These are phyloP conservation scores for Rhododendron simsii DNA, from an alignment of 148 eudicot species.

Conservation along the genomic window DNA sequence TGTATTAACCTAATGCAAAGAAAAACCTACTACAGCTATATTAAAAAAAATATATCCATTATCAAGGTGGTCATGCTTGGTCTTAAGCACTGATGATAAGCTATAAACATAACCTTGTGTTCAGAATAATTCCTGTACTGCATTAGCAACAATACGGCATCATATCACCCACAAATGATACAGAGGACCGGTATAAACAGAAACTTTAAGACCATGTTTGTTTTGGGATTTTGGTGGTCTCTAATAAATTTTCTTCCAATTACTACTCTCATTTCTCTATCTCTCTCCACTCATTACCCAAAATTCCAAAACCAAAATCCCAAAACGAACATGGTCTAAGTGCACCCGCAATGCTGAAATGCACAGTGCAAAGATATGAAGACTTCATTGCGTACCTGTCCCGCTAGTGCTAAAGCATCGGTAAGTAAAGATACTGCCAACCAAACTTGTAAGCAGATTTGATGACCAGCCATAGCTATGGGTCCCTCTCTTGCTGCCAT, in stretches of 20 bases:
- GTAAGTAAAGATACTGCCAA: conserved; percentile 88
- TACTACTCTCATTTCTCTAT: too few relatives aligned
- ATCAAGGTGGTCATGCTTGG: neutral
- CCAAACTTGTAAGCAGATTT: conserved; percentile 87
- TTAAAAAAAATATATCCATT: too few relatives aligned
- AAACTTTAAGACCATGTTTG: neutral
- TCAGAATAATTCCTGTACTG: neutral
- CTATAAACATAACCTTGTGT: neutral
- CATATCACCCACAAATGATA: neutral
- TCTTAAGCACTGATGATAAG: neutral
- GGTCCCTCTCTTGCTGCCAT: conserved; percentile 92
- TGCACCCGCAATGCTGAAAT: neutral
- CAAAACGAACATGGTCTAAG: neutral
- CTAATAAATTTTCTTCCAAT: too few relatives aligned
- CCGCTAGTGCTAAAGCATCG: conserved; percentile 96
- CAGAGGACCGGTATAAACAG: neutral
- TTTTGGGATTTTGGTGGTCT: too few relatives aligned
- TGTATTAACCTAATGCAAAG: neutral
- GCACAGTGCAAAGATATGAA: neutral
- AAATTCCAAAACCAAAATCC: too few relatives aligned
- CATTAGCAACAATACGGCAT: neutral
- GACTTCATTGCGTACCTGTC: conserved; percentile 49
- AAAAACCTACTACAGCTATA: neutral
- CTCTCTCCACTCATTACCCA: too few relatives aligned
- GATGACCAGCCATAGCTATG: conserved; percentile 85